Evolutionary conservation across 148 eudicot species (phyloP), one percentile per base, ranked within the genome.

Genomic region (Rhododendron molle): DNA sequence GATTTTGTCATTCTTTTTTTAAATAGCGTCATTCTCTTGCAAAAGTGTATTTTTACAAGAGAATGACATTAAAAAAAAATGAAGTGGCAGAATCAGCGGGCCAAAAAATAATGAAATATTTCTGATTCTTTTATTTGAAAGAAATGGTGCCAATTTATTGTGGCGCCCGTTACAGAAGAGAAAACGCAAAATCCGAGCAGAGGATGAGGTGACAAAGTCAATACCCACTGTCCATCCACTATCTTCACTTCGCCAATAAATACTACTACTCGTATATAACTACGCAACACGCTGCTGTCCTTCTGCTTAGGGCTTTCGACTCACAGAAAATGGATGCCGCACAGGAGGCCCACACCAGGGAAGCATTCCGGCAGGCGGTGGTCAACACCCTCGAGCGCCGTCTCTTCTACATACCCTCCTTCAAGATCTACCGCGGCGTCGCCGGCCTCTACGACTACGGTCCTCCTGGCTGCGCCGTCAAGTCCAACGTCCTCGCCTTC

Each of bases 391-490:
- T 96, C 38, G 98, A 96, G 72, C 91, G 99, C 78, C 92, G 97
- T 9, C 85, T 96, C 54, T 96, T 96, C 84, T 95, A 90, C 88
- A 90, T 92, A 13, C 99, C 96, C 1, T 93, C 97, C 2, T 96
- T 94, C 88, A 96, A 95, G 91, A 96, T 96, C 89, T 94, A 96
- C 81, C 87, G 99, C 2, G 99, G 99, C 76, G 98, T 96, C 67
- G 98, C 99, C 47, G 99, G 99, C 0, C 85, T 96, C 7, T 96
- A 94, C 85, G 98, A 96, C 86, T 95, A 91, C 80, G 99, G 99
- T 1, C 99, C 98, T 38, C 99, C 98, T 40, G 99, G 98, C 28
- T 96, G 99, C 78, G 90, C 99, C 62, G 98, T 96, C 52, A 95
- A 96, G 89, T 87, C 94, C n/a, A 95, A 96, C 83, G 95, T 96